Conservation (phyloP, 768 basidiomycete genomes). For the Psilocybe azurescens region DNA sequence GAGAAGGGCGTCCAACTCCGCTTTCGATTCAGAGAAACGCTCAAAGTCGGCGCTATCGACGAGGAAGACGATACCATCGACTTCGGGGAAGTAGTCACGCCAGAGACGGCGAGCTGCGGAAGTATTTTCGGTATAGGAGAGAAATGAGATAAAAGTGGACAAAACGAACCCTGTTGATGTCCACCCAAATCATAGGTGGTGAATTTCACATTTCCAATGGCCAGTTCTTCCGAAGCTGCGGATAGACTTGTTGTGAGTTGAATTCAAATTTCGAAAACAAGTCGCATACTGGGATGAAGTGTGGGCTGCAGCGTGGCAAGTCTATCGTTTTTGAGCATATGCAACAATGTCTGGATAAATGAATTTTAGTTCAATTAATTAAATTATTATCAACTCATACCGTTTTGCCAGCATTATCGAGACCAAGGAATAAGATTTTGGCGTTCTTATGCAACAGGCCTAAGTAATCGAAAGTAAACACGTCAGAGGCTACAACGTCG, state of each 20-base stretch:
- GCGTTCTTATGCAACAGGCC: conserved; percentile 97
- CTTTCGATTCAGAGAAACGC: conserved; percentile 95
- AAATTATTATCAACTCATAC: conserved; percentile 47
- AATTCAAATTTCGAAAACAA: background rate
- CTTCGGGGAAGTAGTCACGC: conserved; percentile 99
- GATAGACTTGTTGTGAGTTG: conserved; percentile 8
- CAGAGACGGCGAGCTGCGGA: conserved; percentile 91
- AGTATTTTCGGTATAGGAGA: conserved; percentile 4
- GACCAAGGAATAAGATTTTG: conserved; percentile 98
- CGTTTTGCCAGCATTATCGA: conserved; percentile 99
- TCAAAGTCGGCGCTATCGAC: conserved; percentile 98
- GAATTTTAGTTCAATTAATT: conserved; percentile 10
- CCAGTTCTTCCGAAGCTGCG: conserved; percentile 96
- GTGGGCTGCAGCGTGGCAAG: conserved; percentile 98
- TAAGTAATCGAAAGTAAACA: conserved; percentile 33
- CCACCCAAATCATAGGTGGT: conserved; percentile 98
- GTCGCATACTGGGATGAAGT: conserved; percentile 89
- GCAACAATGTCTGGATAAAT: conserved; percentile 80
- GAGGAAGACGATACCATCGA: conserved; percentile 97
- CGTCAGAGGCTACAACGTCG: conserved; percentile 13
- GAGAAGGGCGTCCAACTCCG: conserved; percentile 94
- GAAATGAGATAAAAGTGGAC: conserved; percentile 15
- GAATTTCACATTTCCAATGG: conserved; percentile 99
- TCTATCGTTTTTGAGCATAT: conserved; percentile 99
- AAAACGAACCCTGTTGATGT: conserved; percentile 88